A percentile compares a stretch with the other conserved stretches of the same genome.
Evolutionary conservation across 78 protist species (phyloP).

Genomic region (Dictyostelium brefeldianum): DNA sequence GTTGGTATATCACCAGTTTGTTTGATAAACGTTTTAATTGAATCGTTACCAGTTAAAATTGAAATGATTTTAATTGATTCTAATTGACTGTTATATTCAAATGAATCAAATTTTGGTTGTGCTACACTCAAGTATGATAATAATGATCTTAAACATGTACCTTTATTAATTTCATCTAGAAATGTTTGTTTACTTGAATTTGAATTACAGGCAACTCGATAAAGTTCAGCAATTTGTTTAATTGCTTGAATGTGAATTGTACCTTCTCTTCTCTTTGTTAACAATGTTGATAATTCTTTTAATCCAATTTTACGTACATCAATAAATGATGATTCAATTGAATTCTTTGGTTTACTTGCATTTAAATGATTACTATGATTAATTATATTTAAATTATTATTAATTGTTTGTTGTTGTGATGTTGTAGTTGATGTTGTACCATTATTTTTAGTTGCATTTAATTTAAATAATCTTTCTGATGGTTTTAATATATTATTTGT

Average conservation of each 20-base stretch:
- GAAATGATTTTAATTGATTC: constrained; percentile 46
- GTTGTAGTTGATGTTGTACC: neutral
- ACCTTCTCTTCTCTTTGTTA: constrained; percentile 68
- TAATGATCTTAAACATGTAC: constrained; percentile 49
- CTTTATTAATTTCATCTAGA: constrained; percentile 36
- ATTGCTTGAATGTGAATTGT: constrained; percentile 48
- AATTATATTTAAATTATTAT: constrained; percentile 18
- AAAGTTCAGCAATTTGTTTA: constrained; percentile 36
- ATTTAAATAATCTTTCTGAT: constrained; percentile 26
- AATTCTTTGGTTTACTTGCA: neutral
- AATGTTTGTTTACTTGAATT: neutral
- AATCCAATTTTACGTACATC: constrained; percentile 41
- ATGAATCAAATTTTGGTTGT: constrained; percentile 12
- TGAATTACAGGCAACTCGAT: constrained; percentile 1
- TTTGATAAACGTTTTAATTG: constrained; percentile 46
- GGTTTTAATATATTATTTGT: constrained; percentile 9
- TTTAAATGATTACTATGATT: neutral
- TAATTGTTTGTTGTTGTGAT: neutral
- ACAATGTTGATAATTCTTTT: constrained; percentile 28
- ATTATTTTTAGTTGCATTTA: neutral
- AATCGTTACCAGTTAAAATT: constrained; percentile 53
- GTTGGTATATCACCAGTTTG: constrained; percentile 74
- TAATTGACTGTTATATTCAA: constrained; percentile 43
- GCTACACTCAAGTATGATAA: constrained; percentile 8
- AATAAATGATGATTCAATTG: constrained; percentile 34